These are phyloP conservation scores for Verticillium tricorpus DNA, from an alignment of 2,329 filamentous ascomycete species.

Conservation along the genomic window DNA sequence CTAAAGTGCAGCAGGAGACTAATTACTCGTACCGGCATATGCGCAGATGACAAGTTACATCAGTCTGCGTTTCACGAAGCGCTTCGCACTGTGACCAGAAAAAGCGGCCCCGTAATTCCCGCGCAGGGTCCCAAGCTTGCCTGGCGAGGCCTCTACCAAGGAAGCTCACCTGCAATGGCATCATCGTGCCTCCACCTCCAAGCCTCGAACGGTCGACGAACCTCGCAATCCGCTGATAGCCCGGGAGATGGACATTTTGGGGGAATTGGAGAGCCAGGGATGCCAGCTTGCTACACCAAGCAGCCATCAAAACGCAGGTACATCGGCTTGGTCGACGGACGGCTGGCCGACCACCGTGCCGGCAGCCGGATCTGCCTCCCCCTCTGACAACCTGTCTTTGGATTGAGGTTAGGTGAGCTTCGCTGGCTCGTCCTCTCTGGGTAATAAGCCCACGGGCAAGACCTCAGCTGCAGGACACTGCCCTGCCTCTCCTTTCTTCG, in stretches of 20 bases:
- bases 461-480: not conserved
- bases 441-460: not conserved
- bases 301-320: not conserved
- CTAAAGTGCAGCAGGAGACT: not conserved
- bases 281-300: not conserved
- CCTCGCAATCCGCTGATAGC: not conserved
- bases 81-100: not conserved
- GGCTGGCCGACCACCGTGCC: not conserved
- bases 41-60: not conserved
- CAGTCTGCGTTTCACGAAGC: not conserved
- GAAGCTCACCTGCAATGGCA: not conserved
- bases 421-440: not conserved
- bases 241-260: not conserved
- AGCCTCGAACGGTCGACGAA: not conserved
- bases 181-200: constrained; percentile 1
- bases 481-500: not conserved
- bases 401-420: not conserved
- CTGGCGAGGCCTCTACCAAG: not conserved
- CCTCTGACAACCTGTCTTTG: not conserved
- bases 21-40: not conserved
- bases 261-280: not conserved
- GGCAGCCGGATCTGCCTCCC: not conserved
- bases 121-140: not conserved
- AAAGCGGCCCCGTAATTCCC: not conserved
- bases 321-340: too few relatives aligned